phyloP scores from a whole-genome alignment of 2,329 filamentous ascomycete species.

The Calonectria crousiana region DNA sequence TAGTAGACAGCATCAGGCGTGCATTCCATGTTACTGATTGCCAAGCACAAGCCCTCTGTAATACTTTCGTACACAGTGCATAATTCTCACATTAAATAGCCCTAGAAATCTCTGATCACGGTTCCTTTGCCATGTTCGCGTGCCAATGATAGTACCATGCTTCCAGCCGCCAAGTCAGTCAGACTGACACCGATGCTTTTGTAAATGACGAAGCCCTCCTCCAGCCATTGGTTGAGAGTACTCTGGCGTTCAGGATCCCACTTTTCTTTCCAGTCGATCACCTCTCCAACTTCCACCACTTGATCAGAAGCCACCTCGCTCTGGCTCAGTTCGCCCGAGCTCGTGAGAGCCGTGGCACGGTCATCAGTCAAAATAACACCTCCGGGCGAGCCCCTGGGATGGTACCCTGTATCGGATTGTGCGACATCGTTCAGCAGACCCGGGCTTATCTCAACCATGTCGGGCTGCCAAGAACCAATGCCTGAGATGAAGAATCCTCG shows the following conservation, averaged over 20 bases:
- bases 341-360: slow-evolving; percentile 69
- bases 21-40: too few species aligned
- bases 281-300: slow-evolving; percentile 72
- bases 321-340: slow-evolving; percentile 76
- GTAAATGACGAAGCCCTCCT: slow-evolving; percentile 45
- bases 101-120: not conserved
- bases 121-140: slow-evolving; percentile 1
- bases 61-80: too few species aligned
- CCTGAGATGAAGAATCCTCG: slow-evolving; percentile 56
- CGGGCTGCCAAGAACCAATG: slow-evolving; percentile 67
- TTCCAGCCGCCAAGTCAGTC: slow-evolving; percentile 49
- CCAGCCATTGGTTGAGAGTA: slow-evolving; percentile 18
- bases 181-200: slow-evolving; percentile 44
- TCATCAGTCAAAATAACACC: slow-evolving; percentile 62
- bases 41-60: too few species aligned
- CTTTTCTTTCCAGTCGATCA: slow-evolving; percentile 18
- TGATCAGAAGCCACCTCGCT: slow-evolving; percentile 68
- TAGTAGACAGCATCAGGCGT: too few species aligned
- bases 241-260: not conserved
- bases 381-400: not conserved
- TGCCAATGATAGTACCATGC: not conserved
- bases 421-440: slow-evolving; percentile 60
- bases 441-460: slow-evolving; percentile 77
- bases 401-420: not conserved
- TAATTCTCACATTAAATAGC: not conserved